Evolutionary conservation across 2,329 filamentous ascomycete species (phyloP), one percentile per base, ranked within the genome.

Genomic region (Hyphodiscus sp.): DNA sequence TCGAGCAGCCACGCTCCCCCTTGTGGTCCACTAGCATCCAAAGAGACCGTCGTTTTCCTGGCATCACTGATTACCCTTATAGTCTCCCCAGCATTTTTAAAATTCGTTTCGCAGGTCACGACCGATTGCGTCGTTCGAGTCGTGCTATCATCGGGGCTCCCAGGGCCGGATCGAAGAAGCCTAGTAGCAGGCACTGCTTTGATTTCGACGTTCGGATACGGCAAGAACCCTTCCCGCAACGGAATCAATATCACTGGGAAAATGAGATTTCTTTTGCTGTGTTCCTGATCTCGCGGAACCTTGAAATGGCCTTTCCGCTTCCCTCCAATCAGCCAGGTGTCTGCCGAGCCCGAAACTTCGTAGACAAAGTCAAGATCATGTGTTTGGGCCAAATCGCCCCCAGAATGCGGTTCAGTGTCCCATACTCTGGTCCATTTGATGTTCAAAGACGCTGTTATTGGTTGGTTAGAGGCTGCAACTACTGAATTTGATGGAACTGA

Each of bases 311-410:
- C 88, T 59, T 89, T 87, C 47, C 88, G 80, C 44, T 86, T 82
- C 0, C 91, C 92, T 20, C 90, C 91, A 2, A 97, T 74, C 1
- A 96, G 80, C 92, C 92, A 97, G 0, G 81, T 78, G 41, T 92
- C 90, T 1, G 80, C 73, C 16, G 84, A 81, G 0, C 86, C 85
- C 15, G 83, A 82, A 20, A 97, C 76, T 61, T 96, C 91, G 69
- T 94, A 95, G 60, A 85, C 83, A 65, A 95, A 95, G 58, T 91
- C 83, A 1, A 91, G 74, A 20, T 82, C 76, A 20, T 63, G 53
- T 30, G 51, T 29, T 45, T 55, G 42, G 15, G 50, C 44, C 18
- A 20, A 38, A 23, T 52, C 45, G 11, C 58, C 50, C 41, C 66
- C 67, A 16, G 63, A 50, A 3, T 67, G 59, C 10, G 66, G 57